These are phyloP conservation scores for Diplodia mutila DNA, from an alignment of 2,329 filamentous ascomycete genomes.

Conservation along the genomic window DNA sequence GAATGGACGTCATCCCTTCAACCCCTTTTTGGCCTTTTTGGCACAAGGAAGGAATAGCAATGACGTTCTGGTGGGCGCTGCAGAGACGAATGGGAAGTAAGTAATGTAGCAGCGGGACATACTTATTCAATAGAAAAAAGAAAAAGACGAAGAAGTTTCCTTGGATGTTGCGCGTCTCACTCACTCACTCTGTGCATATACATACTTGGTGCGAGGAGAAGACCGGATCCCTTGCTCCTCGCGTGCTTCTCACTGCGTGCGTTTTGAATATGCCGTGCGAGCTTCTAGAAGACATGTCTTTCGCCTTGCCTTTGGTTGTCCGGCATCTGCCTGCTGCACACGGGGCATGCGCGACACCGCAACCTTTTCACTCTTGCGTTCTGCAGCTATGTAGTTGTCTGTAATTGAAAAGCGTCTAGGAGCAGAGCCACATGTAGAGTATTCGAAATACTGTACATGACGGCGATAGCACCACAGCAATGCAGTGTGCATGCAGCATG, in stretches of 20 bases:
- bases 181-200: not conserved
- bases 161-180: not conserved
- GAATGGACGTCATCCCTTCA: not conserved
- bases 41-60: conserved; percentile 1
- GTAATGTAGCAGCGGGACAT: conserved; percentile 3
- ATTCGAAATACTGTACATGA: conserved; percentile 14
- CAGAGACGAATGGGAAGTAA: not conserved
- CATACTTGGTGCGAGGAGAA: not conserved
- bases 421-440: not conserved
- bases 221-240: not conserved
- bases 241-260: not conserved
- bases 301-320: not conserved
- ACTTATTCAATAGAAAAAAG: not conserved
- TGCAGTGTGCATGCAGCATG: not conserved
- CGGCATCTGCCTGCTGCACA: not conserved
- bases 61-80: conserved; percentile 1
- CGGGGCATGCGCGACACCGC: not conserved
- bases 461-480: not conserved
- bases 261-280: not conserved
- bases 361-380: not conserved
- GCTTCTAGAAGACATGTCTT: conserved; percentile 1
- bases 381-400: not conserved
- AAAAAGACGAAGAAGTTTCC: conserved; percentile 1
- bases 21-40: not conserved
- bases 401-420: not conserved